Base-by-base conservation (phyloP, 2,329 filamentous ascomycete genomes). In the Diplodia corticola region DNA sequence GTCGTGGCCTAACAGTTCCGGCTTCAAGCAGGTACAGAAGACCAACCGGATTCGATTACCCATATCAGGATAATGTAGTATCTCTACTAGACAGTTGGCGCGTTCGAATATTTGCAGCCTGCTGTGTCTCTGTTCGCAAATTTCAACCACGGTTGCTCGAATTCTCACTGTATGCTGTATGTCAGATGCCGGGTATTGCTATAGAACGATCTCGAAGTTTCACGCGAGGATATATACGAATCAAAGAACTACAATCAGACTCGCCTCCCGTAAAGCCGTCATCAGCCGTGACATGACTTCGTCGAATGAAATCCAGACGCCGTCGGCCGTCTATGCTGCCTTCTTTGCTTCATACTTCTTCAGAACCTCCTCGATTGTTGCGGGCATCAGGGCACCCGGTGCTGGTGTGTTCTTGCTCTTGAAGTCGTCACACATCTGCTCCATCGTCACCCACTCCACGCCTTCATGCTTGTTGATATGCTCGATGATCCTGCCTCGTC, bases 341-440 rank as follows among this genome's bases (percentile, higher is more conserved):
- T 74, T 73, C 15, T 71, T 72, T 37, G 73, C 72, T 57, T 70
- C 69, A 69, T 77, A 72, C 69, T 82, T 78, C 59, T 82, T 81
- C 65, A 87, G 70, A 24, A 88, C 84, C 51, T 83, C 83, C 2
- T 84, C 85, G 0, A 77, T 73, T 5, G 80, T 76, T 6, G 86
- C 85, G 0, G 88, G 88, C 83, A 90, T 82, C 71, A 88, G 72
- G 1, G 88, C 88, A 0, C 86, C 88, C 63, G 80, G 75, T 0
- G 86, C 82, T 0, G 86, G 82, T 3, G 76, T 76, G 67, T 88
- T 89, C 75, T 85, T 88, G 67, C 80, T 83, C 80, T 91, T 92
- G 76, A 92, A 92, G 44, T 91, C 86, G 72, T 91, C 88, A 33
- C 82, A 86, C 79, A 92, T 91, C 73, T 90, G 83, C 71, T 86